Evolutionary conservation across 2,329 filamentous ascomycete genomes (phyloP).

Genomic region (Nannizziopsis arthrosporioides): DNA sequence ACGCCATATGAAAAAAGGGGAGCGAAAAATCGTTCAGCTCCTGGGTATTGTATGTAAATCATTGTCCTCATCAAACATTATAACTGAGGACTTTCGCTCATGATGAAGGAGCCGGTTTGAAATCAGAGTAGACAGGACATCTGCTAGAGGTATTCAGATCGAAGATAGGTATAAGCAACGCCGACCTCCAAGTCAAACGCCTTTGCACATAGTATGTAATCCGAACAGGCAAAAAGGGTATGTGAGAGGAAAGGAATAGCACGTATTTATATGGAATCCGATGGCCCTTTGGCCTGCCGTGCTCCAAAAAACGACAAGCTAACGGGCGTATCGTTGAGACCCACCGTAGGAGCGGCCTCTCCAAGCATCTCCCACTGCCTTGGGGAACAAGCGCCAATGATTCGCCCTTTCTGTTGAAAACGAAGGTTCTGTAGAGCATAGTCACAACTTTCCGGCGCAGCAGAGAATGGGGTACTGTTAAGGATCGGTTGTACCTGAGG

Average conservation of each 20-base stretch:
- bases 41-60: neutral
- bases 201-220: no score
- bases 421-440: conserved; percentile 25
- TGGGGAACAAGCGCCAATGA: conserved; percentile 26
- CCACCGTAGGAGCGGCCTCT: conserved; percentile 34
- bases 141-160: no score
- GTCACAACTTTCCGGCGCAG: conserved; percentile 19
- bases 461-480: conserved; percentile 14
- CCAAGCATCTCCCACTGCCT: conserved; percentile 37
- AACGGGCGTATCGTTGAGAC: conserved; percentile 36
- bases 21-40: no score
- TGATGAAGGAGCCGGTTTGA: no score
- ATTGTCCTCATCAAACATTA: neutral
- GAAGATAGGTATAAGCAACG: no score
- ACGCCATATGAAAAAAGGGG: no score
- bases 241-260: neutral
- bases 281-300: conserved; percentile 17
- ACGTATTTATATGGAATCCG: neutral
- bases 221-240: no score
- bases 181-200: no score
- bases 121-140: no score
- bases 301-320: conserved; percentile 34
- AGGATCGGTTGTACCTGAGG: conserved; percentile 8
- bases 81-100: no score
- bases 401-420: conserved; percentile 28